A percentile compares a stretch with the other conserved stretches of the same genome.
These are phyloP conservation scores for Hydnomerulius pinastri DNA, from an alignment of 768 basidiomycete species.

Conservation along the genomic window DNA sequence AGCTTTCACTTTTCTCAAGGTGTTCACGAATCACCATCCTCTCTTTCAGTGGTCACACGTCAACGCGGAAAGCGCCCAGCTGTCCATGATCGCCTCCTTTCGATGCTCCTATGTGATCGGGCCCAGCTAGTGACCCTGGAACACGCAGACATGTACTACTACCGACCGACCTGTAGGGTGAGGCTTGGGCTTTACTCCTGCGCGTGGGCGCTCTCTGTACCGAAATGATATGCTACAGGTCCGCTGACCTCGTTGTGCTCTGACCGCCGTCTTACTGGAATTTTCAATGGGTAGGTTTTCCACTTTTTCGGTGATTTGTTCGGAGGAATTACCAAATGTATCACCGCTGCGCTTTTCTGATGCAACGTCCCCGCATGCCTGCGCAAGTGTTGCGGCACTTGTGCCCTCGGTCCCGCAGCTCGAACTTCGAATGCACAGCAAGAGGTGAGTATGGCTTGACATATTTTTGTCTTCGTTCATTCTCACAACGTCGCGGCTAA, in stretches of 20 bases:
- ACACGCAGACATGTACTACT: too few relatives aligned
- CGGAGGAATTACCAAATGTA: not conserved
- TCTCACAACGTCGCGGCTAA: not conserved
- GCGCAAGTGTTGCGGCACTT: not conserved
- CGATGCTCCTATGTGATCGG: slow-evolving; percentile 24
- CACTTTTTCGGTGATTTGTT: not conserved
- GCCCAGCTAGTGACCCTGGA: too few relatives aligned
- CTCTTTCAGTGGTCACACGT: not conserved
- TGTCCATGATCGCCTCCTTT: slow-evolving; percentile 26
- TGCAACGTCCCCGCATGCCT: not conserved
- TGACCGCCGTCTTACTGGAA: too few relatives aligned
- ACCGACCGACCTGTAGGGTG: too few relatives aligned
- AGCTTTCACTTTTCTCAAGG: too few relatives aligned
- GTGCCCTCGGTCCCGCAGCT: not conserved
- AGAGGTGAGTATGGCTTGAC: not conserved
- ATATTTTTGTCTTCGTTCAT: not conserved
- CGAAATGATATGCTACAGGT: not conserved
- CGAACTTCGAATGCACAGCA: not conserved
- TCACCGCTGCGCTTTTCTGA: not conserved
- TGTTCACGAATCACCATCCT: not conserved
- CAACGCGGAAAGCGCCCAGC: slow-evolving; percentile 20
- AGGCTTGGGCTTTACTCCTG: slow-evolving; percentile 9
- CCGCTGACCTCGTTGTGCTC: not conserved
- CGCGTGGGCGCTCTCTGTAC: not conserved
- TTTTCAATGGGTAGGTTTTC: not conserved